A percentile compares a stretch with the other conserved stretches of the same genome.
These are phyloP conservation scores for Oryza brachyantha DNA, from an alignment of 176 grass and related monocot genomes.

Conservation along the genomic window DNA sequence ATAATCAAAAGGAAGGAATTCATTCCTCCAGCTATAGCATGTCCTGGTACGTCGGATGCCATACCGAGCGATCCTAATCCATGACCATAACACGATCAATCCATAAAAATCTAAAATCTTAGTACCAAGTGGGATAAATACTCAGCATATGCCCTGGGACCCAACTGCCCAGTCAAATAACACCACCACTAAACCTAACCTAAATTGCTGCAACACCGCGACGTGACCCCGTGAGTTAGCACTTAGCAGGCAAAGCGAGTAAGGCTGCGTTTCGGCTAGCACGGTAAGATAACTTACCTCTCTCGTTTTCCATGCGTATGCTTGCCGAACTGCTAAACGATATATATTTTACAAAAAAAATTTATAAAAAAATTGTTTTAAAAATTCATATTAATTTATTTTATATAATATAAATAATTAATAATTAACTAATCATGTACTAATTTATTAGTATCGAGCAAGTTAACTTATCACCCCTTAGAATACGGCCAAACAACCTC, in stretches of 20 bases:
- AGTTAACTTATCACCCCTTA: no score
- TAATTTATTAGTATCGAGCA: no score
- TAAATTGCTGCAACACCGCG: neutral
- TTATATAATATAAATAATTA: no score
- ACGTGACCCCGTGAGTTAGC: neutral
- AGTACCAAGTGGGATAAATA: neutral
- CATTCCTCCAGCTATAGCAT: neutral
- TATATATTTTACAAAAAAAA: no score
- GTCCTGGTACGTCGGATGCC: slow-evolving; percentile 15
- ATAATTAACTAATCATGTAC: no score
- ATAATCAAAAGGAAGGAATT: neutral
- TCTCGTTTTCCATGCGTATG: no score
- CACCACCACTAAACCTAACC: slow-evolving; percentile 1
- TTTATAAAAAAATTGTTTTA: no score
- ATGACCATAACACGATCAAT: neutral
- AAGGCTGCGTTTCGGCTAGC: no score
- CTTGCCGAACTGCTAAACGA: no score
- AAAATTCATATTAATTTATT: no score
- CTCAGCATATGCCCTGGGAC: neutral
- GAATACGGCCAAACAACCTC: no score
- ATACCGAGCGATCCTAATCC: slow-evolving; percentile 16
- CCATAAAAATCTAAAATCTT: neutral
- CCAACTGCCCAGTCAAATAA: neutral
- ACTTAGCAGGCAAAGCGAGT: neutral
- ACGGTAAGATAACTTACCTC: no score